Percentiles rank a stretch among this genome's conserved stretches.
phyloP scores from a whole-genome alignment of 2,329 filamentous ascomycete genomes.

The Juglanconis sp. region DNA sequence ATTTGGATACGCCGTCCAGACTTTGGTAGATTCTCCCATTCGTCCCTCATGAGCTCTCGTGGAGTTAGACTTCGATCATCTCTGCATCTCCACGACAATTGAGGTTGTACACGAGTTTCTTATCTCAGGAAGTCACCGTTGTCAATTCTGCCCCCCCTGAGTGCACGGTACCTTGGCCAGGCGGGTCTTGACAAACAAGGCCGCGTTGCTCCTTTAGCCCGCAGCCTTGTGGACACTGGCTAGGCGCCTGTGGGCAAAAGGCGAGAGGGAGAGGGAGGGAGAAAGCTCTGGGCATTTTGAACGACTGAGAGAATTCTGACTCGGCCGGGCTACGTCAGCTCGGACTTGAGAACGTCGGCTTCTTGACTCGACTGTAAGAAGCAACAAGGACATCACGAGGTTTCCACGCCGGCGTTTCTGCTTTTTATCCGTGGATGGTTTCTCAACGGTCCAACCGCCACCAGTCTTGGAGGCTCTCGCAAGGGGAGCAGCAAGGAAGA shows the following conservation, averaged over 20 bases:
- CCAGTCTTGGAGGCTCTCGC: not conserved
- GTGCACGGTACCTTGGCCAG: conserved; percentile 1
- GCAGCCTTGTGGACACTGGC: not conserved
- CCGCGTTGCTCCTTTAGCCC: not conserved
- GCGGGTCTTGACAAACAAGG: conserved; percentile 7
- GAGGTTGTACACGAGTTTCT: not conserved
- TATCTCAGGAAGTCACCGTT: conserved; percentile 9
- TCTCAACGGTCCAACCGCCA: not conserved
- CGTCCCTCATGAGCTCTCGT: not conserved
- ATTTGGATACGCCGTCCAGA: not conserved
- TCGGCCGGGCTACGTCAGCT: conserved; percentile 5
- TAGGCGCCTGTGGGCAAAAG: not conserved
- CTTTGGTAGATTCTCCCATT: not conserved
- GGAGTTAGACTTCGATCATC: not conserved
- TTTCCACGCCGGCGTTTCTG: not conserved
- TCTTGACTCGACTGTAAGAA: not conserved
- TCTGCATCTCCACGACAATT: conserved; percentile 6
- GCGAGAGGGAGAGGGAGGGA: not conserved
- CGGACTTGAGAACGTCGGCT: not conserved
- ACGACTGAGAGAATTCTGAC: not conserved
- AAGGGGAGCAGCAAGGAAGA: not conserved
- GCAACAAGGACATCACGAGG: not conserved
- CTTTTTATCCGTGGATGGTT: not conserved
- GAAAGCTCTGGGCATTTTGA: not conserved
- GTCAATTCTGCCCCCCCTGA: conserved; percentile 11